phyloP scores from a whole-genome alignment of 257 asterid species.

The Ophiorrhiza pumila region DNA sequence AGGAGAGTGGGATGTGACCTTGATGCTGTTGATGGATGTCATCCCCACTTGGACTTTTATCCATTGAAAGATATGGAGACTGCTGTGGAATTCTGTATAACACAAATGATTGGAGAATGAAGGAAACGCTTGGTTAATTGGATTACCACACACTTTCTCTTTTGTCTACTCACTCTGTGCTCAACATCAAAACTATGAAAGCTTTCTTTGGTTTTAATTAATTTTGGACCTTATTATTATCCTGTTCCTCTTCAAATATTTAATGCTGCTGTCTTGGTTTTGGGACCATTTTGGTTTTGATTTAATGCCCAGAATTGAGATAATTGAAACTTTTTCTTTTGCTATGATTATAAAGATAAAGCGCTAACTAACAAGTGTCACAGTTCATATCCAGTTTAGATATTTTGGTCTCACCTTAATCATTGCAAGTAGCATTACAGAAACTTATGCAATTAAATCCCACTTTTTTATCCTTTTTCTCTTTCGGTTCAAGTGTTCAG shows the following conservation, averaged over 20 bases:
- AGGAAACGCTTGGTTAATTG: slow-evolving; percentile 43
- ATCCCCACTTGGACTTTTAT: neutral
- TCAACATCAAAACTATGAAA: too few relatives aligned
- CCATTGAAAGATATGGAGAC: too few relatives aligned
- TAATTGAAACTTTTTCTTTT: neutral
- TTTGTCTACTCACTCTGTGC: neutral
- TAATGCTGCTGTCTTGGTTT: neutral
- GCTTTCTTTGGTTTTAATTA: too few relatives aligned
- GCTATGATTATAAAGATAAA: slow-evolving; percentile 1
- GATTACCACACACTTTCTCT: slow-evolving; percentile 30
- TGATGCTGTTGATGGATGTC: too few relatives aligned
- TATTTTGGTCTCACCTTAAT: neutral
- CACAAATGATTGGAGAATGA: slow-evolving; percentile 43
- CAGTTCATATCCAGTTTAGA: neutral
- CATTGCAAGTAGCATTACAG: too few relatives aligned
- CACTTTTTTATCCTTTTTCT: too few relatives aligned
- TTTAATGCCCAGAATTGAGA: neutral
- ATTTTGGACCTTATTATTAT: slow-evolving; percentile 2
- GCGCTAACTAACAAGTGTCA: neutral
- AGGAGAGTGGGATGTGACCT: too few relatives aligned
- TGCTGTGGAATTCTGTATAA: too few relatives aligned
- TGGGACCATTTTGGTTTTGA: slow-evolving; percentile 7
- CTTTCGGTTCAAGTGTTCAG: too few relatives aligned
- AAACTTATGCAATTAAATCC: too few relatives aligned
- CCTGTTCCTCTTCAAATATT: slow-evolving; percentile 4